Evolutionary conservation across 1,139 yeast species (phyloP), one percentile per base, ranked within the genome.

Genomic region (Magnusiomyces suaveolens): DNA sequence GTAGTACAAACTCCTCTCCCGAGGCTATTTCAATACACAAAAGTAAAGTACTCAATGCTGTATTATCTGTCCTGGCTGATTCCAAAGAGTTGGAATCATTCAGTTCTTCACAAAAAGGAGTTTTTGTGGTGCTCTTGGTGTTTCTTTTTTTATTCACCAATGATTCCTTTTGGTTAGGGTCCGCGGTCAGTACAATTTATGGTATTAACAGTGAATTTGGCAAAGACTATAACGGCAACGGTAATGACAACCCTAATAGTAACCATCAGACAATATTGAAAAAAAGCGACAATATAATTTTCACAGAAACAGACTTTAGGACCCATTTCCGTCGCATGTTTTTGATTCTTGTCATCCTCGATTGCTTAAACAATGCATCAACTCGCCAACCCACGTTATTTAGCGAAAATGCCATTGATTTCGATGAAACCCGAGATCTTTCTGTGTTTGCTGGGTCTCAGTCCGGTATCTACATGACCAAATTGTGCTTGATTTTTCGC

Each of bases 101-200:
- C 6, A 6, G 10, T 6, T 6, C 10, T n/a, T n/a, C 33, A 29
- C 10, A 12, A 3, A 38, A n/a, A 16, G 16, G 18, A 16, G 41
- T 38, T 10, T 51, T 38, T 29, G 26, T 51, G 23, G 52, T 51
- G 12, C 50, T 51, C 25, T 43, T 39, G 12, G 36, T 54, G 2
- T 48, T 51, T 23, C 33, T 54, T 36, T 73, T 70, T 47, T 62
- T 72, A 54, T 71, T 67, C 54, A 65, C 73, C 14, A 64, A 65
- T 20, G 71, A 68, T 52, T 60, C 68, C 41, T 56, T 61, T 49
- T 69, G 73, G 72, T 64, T 72, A 18, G 73, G 73, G 2, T 63
- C 71, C 14, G 72, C 73, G n/a, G 63, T 70, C 41, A 68, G 71
- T 25, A 58, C 66, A 25, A 66, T 67, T 3, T 64, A 62, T 57